Evolutionary conservation across 2,329 filamentous ascomycete species (phyloP).

Genomic region (Neofusicoccum cordaticola): DNA sequence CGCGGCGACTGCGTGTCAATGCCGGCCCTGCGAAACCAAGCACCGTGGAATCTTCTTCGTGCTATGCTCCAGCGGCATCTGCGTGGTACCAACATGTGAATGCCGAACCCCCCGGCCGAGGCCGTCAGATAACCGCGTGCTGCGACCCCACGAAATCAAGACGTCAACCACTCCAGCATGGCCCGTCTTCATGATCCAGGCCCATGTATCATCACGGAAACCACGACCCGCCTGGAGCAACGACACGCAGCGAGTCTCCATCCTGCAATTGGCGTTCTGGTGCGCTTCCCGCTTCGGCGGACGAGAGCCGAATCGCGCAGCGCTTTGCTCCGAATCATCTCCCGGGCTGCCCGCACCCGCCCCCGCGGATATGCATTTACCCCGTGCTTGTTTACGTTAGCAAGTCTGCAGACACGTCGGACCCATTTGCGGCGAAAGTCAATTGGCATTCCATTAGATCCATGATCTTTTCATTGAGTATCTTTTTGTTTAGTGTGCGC

Average conservation of each 20-base stretch:
- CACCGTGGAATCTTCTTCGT: background rate
- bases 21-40: background rate
- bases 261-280: background rate
- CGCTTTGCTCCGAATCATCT: background rate
- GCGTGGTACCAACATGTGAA: background rate
- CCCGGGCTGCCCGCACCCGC: background rate
- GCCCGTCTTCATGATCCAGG: background rate
- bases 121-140: background rate
- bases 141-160: background rate
- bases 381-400: background rate
- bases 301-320: background rate
- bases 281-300: background rate
- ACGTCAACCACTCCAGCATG: background rate
- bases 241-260: too few relatives aligned
- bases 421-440: background rate
- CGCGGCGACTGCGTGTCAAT: background rate
- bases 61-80: background rate
- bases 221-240: background rate
- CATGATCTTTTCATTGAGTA: conserved; percentile 17
- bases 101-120: background rate
- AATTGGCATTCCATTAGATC: conserved; percentile 15
- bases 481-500: conserved; percentile 17
- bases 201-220: background rate
- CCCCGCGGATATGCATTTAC: background rate
- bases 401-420: background rate